phyloP scores from a whole-genome alignment of 1,139 yeast genomes.

The Tardiomyces digboiensis region DNA sequence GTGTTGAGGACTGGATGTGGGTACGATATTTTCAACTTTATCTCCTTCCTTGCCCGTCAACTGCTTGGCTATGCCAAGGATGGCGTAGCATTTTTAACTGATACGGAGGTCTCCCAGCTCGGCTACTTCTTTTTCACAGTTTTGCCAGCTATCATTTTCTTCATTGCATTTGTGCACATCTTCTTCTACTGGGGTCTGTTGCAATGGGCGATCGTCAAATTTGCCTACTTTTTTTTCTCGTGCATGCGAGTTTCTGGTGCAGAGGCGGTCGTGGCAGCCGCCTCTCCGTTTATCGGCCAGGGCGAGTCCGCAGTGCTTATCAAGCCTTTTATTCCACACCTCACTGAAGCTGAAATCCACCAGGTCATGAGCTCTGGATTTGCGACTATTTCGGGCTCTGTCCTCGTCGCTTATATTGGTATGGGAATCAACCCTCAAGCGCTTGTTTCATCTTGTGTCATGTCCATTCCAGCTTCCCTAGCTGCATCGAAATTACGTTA shows the following conservation, averaged over 20 bases:
- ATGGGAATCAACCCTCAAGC: constrained; percentile 59
- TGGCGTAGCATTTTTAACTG: constrained; percentile 55
- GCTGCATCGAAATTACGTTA: constrained; percentile 54
- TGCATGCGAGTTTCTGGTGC: constrained; percentile 54
- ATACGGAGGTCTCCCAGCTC: constrained; percentile 30
- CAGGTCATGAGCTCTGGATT: constrained; percentile 61
- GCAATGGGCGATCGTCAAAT: constrained; percentile 54
- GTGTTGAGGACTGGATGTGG: constrained; percentile 55
- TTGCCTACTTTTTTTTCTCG: constrained; percentile 55
- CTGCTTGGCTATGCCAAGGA: constrained; percentile 51
- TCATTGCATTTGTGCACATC: constrained; percentile 54
- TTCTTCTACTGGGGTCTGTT: constrained; percentile 52
- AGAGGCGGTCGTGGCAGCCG: constrained; percentile 61
- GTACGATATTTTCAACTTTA: constrained; percentile 54
- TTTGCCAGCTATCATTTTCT: constrained; percentile 54
- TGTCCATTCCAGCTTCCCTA: constrained; percentile 62
- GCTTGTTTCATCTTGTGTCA: constrained; percentile 55
- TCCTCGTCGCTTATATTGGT: constrained; percentile 54
- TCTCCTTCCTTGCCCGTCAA: constrained; percentile 49
- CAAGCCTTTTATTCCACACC: constrained; percentile 51
- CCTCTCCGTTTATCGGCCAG: constrained; percentile 61
- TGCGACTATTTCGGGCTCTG: constrained; percentile 61
- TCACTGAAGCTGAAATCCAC: constrained; percentile 55
- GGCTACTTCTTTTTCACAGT: constrained; percentile 51
- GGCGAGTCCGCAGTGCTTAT: constrained; percentile 60